phyloP scores from a whole-genome alignment of 192 early-diverging fungal genomes.

The Paraglomus brasilianum region DNA sequence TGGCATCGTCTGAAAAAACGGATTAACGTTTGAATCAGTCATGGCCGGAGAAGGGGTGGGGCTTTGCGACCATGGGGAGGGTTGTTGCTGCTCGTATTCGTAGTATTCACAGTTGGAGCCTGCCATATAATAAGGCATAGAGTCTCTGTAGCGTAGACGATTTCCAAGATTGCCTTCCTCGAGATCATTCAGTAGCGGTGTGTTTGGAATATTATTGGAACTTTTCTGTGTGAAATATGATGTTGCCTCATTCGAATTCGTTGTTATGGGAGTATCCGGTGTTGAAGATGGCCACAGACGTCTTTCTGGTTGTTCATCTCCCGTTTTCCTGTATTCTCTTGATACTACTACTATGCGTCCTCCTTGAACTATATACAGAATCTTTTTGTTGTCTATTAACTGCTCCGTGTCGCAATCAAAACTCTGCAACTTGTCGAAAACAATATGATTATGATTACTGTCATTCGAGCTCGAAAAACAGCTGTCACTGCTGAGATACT shows the following conservation, averaged over 20 bases:
- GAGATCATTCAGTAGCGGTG: constrained; percentile 33
- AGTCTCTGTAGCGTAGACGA: constrained; percentile 5
- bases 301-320: not conserved
- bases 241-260: constrained; percentile 11
- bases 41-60: constrained; percentile 52
- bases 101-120: constrained; percentile 40
- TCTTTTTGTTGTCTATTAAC: constrained; percentile 43
- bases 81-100: constrained; percentile 57
- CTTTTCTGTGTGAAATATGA: constrained; percentile 13
- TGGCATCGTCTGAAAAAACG: constrained; percentile 51
- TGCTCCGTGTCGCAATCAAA: constrained; percentile 53
- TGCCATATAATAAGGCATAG: not conserved
- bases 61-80: constrained; percentile 58
- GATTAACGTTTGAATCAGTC: constrained; percentile 56
- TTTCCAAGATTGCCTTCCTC: constrained; percentile 33
- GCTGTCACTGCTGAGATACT: constrained; percentile 35
- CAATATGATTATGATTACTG: constrained; percentile 14
- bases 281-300: not conserved
- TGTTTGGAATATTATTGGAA: constrained; percentile 20
- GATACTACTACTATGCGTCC: constrained; percentile 48
- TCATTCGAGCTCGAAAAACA: constrained; percentile 6
- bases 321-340: constrained; percentile 45
- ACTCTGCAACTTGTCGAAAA: constrained; percentile 48
- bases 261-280: constrained; percentile 32
- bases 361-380: constrained; percentile 46